Base-by-base conservation (phyloP, 108 stramenopile genomes). In the Seminavis robusta region DNA sequence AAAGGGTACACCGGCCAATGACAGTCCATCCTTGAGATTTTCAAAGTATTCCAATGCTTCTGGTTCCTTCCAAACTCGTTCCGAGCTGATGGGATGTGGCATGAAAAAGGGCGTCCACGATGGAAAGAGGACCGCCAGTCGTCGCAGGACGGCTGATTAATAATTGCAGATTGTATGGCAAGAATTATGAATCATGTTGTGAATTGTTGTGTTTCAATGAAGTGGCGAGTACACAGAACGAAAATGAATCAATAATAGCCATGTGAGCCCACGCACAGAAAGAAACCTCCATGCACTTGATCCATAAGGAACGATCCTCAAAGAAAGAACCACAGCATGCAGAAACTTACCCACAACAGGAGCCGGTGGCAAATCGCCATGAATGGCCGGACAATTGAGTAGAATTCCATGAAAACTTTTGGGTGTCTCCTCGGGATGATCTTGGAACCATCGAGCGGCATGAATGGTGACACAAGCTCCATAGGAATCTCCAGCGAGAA, bases 21-120 rank as follows among this genome's bases (percentile, higher is more conserved):
- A 63, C 1, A 75, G 25, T 15, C 51, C 66, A 20, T 67, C 70
- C 1, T 76, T 17, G 4, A 37, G 40, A 61, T 73, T 67, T 39
- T 61, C 55, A 25, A 6, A 4, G 9, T 38, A 10, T 11, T 63
- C 59, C 16, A 31, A 27, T 1, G 69, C 67, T 47, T 64, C 31
- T 5, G 28, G 4, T 16, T 76, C 70, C 3, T 53, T 28, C 74
- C 74, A 80, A 52, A 80, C 73, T 15, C 74, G 66, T 32, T 79
- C 73, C n/a, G 68, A 31, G 19, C 52, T 40, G 40, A 81, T 47
- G 16, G 80, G 75, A 52, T 81, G 59, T 16, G 80, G 80, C 80
- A 81, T 81, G 69, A 81, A 81, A 28, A 59, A 74, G 7, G 80
- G 80, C 10, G 31, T 52, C 64, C 69, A 71, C 30, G 33, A 61